Base-by-base conservation (phyloP, 805 yeast species). In the Wickerhamiella galacta region DNA sequence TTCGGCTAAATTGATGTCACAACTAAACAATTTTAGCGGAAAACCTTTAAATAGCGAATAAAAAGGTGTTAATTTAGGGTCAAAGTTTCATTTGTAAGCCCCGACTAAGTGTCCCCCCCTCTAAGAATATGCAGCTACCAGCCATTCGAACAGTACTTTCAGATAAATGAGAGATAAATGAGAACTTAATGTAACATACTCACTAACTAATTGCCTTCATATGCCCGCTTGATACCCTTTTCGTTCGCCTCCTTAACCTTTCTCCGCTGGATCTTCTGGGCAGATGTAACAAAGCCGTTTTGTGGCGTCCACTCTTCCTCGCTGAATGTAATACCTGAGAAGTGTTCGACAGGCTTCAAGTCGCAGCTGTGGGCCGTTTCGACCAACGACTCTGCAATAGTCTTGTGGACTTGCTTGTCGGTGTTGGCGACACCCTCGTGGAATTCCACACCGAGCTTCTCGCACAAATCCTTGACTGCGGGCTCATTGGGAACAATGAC, bases 221-320 rank as follows among this genome's bases (percentile, higher is more conserved):
- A 85, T 22, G 81, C 68, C 38, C 60, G 61, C 39, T 78, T 79
- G 47, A 90, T 79, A 31, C 65, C 68, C 23, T 65, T 65, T 56
- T 74, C 56, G 52, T 75, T 78, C 39, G 74, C 69, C 20, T 64
- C 70, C 45, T 81, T 60, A 51, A 90, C 90, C 64, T 78, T 78
- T 65, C 69, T 79, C 65, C 98, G 77, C 64, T 87, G 95, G 49
- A 90, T 68, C 61, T 90, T 90, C 60, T 85, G 95, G 17, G 98
- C 98, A 38, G 92, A 74, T 11, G 96, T 83, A 36, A 87, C 92
- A 44, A 62, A 81, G 1, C 95, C 96, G 52, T 72, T 80, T 57
- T 82, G 90, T 27, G 98, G 96, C 25, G 96, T 90, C 96, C 98
- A 90, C 62, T 90, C 98, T 33, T 73, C 87, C 43, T 80, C 85